These are phyloP conservation scores for Neurospora discreta DNA, from an alignment of 495 filamentous ascomycete genomes.

Conservation along the genomic window DNA sequence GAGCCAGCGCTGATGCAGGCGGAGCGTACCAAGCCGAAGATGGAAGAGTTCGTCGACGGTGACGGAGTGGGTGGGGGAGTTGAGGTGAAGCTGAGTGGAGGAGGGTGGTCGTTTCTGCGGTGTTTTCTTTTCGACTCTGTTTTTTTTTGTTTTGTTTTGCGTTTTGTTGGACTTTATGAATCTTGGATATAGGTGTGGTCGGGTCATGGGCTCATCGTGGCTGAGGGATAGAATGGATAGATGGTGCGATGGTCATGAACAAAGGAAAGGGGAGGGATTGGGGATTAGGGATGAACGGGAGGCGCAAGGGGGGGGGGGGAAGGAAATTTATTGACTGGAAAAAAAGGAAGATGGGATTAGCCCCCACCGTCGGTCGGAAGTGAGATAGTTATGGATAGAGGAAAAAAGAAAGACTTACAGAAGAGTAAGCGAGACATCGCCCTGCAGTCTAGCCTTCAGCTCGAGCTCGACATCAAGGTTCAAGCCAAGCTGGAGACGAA, in stretches of 20 bases:
- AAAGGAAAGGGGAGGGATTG: background rate
- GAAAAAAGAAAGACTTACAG: slow-evolving; percentile 17
- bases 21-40: slow-evolving; percentile 15
- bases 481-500: slow-evolving; percentile 22
- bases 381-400: background rate
- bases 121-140: slow-evolving; percentile 18
- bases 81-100: slow-evolving; percentile 1
- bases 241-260: background rate
- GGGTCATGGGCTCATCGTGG: background rate
- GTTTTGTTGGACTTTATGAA: slow-evolving; percentile 4
- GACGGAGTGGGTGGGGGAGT: background rate
- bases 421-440: slow-evolving; percentile 24
- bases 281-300: no score
- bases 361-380: background rate
- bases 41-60: slow-evolving; percentile 15
- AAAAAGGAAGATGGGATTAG: background rate
- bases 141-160: background rate
- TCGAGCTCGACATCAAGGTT: slow-evolving; percentile 27
- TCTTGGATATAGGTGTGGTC: background rate
- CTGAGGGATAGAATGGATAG: background rate
- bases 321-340: background rate
- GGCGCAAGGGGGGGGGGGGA: background rate
- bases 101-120: background rate
- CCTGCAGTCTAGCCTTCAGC: slow-evolving; percentile 24
- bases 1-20: slow-evolving; percentile 16